These are phyloP conservation scores for Fusarium sp. DNA, from an alignment of 2,329 filamentous ascomycete genomes.

Conservation along the genomic window DNA sequence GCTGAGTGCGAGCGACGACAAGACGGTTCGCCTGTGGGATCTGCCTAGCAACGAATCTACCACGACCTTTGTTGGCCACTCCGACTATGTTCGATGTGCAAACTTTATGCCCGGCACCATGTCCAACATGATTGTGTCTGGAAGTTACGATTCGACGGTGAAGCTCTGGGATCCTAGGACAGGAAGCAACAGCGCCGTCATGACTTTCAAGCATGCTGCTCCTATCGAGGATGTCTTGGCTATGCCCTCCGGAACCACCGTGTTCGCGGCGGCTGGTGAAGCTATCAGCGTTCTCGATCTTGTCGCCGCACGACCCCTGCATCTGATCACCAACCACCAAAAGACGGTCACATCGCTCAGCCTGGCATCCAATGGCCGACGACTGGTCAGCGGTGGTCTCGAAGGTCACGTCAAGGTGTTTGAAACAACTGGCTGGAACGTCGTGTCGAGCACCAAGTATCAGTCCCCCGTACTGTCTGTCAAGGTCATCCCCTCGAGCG, in stretches of 20 bases:
- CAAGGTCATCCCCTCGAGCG: conserved; percentile 70
- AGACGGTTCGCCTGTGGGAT: conserved; percentile 94
- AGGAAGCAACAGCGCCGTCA: conserved; percentile 73
- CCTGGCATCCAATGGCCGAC: conserved; percentile 81
- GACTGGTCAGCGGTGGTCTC: conserved; percentile 87
- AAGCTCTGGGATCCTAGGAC: conserved; percentile 92
- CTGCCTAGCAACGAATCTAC: conserved; percentile 82
- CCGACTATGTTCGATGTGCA: conserved; percentile 91
- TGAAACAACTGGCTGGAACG: conserved; percentile 93
- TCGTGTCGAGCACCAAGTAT: conserved; percentile 95
- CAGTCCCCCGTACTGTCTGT: conserved; percentile 90
- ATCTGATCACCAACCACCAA: conserved; percentile 92
- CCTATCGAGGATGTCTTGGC: conserved; percentile 91
- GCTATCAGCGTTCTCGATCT: conserved; percentile 92
- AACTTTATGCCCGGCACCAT: conserved; percentile 82
- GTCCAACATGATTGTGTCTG: conserved; percentile 85
- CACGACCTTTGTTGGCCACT: conserved; percentile 85
- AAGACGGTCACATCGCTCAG: conserved; percentile 95
- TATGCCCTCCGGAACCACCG: conserved; percentile 85
- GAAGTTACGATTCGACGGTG: conserved; percentile 95
- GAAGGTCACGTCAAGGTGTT: conserved; percentile 98
- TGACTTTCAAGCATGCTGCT: conserved; percentile 95
- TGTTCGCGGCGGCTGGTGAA: conserved; percentile 87
- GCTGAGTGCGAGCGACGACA: conserved; percentile 92
- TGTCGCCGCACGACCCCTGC: conserved; percentile 87